Conservation (phyloP, 2,329 filamentous ascomycete species). For the Phoma sp. region DNA sequence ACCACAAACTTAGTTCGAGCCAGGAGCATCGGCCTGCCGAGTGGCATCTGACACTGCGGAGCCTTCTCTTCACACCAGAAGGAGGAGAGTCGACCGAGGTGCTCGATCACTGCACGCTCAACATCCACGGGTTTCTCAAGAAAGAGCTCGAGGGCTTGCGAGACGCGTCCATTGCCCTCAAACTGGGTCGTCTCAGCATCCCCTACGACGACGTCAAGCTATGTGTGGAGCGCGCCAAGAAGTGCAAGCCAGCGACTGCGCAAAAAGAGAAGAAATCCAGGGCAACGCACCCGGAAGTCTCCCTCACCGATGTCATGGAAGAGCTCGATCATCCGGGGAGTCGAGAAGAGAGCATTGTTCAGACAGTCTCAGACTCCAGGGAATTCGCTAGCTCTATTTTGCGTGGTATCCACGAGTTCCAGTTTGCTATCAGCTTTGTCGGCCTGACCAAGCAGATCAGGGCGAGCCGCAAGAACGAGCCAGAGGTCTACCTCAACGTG, state of each 20-base stretch:
- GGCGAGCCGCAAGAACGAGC: slow-evolving; percentile 69
- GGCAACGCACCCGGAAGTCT: slow-evolving; percentile 61
- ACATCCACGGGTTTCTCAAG: slow-evolving; percentile 90
- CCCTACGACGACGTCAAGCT: slow-evolving; percentile 84
- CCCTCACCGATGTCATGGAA: slow-evolving; percentile 75
- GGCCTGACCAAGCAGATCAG: slow-evolving; percentile 83
- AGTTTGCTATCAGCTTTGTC: slow-evolving; percentile 91
- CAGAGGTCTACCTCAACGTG: slow-evolving; percentile 81
- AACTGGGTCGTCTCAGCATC: slow-evolving; percentile 87
- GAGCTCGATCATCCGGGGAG: slow-evolving; percentile 75
- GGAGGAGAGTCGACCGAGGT: slow-evolving; percentile 86
- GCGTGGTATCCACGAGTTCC: slow-evolving; percentile 92
- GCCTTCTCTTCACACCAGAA: slow-evolving; percentile 86
- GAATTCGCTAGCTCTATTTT: slow-evolving; percentile 91
- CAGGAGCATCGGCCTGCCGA: slow-evolving; percentile 80
- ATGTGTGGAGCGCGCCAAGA: slow-evolving; percentile 65
- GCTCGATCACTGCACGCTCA: slow-evolving; percentile 85
- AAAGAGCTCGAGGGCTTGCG: slow-evolving; percentile 84
- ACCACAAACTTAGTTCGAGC: slow-evolving; percentile 55
- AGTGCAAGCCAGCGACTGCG: slow-evolving; percentile 45
- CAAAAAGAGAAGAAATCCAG: slow-evolving; percentile 27
- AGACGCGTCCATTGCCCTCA: slow-evolving; percentile 88
- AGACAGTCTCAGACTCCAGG: slow-evolving; percentile 88
- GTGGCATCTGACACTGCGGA: slow-evolving; percentile 88
- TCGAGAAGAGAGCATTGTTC: slow-evolving; percentile 72